Evolutionary conservation across 345 rosid genomes (phyloP).

Genomic region (Acer negundo): DNA sequence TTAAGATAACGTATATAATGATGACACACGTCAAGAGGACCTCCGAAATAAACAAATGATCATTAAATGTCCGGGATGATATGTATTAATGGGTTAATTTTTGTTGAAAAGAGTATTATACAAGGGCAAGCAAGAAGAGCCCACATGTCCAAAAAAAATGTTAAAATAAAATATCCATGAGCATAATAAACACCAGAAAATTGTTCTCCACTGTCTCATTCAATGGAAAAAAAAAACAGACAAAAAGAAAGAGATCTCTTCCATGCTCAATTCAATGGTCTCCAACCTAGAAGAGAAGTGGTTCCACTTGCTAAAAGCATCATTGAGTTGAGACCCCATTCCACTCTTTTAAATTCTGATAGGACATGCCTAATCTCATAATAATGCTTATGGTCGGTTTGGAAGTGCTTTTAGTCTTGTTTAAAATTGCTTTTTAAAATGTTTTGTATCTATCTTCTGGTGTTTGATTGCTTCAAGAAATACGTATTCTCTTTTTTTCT

Average conservation of each 20-base stretch:
- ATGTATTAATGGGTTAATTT: no score
- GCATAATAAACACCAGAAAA: constrained; percentile 20
- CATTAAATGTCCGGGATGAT: no score
- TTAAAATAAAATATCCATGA: constrained; percentile 8
- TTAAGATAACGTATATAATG: no score
- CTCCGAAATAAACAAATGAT: no score
- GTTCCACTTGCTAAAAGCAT: constrained; percentile 29
- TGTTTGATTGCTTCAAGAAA: neutral
- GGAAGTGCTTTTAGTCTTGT: neutral
- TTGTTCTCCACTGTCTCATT: constrained; percentile 25
- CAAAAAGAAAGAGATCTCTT: constrained; percentile 13
- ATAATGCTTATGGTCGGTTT: neutral
- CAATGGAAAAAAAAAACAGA: neutral
- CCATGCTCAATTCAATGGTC: constrained; percentile 11
- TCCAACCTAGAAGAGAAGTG: constrained; percentile 9
- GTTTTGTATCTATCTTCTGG: neutral
- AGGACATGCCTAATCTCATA: neutral
- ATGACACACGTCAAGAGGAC: no score
- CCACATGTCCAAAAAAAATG: constrained; percentile 26
- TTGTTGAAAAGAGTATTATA: no score
- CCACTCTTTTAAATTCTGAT: no score
- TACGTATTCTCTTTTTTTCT: no score
- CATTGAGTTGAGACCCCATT: neutral
- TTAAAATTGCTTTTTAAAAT: neutral
- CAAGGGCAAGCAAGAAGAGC: constrained; percentile 17